Evolutionary conservation across 768 basidiomycete species (phyloP).

Genomic region (Panus rudis): DNA sequence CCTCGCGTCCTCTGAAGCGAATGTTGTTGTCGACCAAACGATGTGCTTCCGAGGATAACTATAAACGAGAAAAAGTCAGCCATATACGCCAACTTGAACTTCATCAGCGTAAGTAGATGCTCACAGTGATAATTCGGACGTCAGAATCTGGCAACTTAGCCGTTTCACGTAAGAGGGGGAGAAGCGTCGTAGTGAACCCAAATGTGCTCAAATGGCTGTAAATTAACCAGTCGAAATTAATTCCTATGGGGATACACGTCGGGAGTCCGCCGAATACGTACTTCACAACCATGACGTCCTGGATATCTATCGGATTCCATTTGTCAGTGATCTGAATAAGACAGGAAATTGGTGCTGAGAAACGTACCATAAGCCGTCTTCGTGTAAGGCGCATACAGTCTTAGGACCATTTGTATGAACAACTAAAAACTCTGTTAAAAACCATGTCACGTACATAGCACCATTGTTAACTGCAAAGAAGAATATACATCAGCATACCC

Average conservation of each 20-base stretch:
- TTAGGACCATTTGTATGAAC: not conserved
- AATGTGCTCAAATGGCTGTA: slow-evolving; percentile 48
- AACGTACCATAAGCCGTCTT: slow-evolving; percentile 23
- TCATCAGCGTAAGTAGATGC: slow-evolving; percentile 7
- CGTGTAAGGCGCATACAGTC: slow-evolving; percentile 1
- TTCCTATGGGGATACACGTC: slow-evolving; percentile 7
- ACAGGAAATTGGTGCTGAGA: not conserved
- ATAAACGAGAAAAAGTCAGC: not conserved
- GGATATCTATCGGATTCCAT: slow-evolving; percentile 25
- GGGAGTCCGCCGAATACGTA: slow-evolving; percentile 13
- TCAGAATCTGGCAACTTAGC: slow-evolving; percentile 41
- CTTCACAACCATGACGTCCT: slow-evolving; percentile 39
- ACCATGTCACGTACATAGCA: slow-evolving; percentile 31
- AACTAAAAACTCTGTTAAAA: not conserved
- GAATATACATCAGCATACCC: slow-evolving; percentile 15
- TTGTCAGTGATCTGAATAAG: not conserved
- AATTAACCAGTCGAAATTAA: slow-evolving; percentile 22
- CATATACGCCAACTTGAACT: not conserved
- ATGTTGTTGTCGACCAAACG: slow-evolving; percentile 5
- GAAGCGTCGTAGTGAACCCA: slow-evolving; percentile 45
- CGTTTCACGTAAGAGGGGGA: slow-evolving; percentile 46
- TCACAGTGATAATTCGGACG: slow-evolving; percentile 54
- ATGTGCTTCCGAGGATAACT: slow-evolving; percentile 14
- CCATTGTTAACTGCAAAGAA: slow-evolving; percentile 46
- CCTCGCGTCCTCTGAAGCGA: slow-evolving; percentile 18